Percentiles rank a stretch among this genome's conserved stretches.
Conservation (phyloP, 768 basidiomycete species). For the Rhizopogon vulgaris region DNA sequence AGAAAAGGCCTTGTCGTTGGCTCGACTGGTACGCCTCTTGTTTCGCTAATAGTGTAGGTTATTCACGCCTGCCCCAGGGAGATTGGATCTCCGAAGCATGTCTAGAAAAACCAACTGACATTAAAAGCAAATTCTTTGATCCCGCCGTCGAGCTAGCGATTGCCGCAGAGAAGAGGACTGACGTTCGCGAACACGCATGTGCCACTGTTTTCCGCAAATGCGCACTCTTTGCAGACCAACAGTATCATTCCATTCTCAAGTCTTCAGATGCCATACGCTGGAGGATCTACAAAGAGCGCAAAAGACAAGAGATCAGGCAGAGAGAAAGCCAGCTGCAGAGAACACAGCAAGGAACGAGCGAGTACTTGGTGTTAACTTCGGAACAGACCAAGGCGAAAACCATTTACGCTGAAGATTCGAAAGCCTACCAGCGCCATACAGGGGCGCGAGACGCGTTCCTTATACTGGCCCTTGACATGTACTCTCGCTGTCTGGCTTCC, state of each 20-base stretch:
- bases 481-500: slow-evolving; percentile 63
- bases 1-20: slow-evolving; percentile 41
- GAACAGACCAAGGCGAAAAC: slow-evolving; percentile 38
- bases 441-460: slow-evolving; percentile 57
- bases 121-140: slow-evolving; percentile 65
- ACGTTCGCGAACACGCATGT: slow-evolving; percentile 23
- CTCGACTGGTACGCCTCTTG: slow-evolving; percentile 52
- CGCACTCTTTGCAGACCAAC: slow-evolving; percentile 85
- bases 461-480: slow-evolving; percentile 76
- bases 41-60: background rate
- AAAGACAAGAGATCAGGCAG: slow-evolving; percentile 60
- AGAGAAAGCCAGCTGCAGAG: slow-evolving; percentile 33
- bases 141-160: slow-evolving; percentile 41
- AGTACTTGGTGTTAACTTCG: slow-evolving; percentile 26
- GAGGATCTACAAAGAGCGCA: slow-evolving; percentile 68
- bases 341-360: slow-evolving; percentile 11
- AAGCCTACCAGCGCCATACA: slow-evolving; percentile 33
- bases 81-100: slow-evolving; percentile 88
- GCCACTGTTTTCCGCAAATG: slow-evolving; percentile 72
- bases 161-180: slow-evolving; percentile 15
- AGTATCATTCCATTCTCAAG: slow-evolving; percentile 66
- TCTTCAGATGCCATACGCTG: slow-evolving; percentile 67
- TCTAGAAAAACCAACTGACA: slow-evolving; percentile 68
- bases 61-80: slow-evolving; percentile 46
- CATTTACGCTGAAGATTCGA: slow-evolving; percentile 49